Base-by-base conservation (phyloP, 495 filamentous ascomycete species). In the Aspergillus bertholletiae region DNA sequence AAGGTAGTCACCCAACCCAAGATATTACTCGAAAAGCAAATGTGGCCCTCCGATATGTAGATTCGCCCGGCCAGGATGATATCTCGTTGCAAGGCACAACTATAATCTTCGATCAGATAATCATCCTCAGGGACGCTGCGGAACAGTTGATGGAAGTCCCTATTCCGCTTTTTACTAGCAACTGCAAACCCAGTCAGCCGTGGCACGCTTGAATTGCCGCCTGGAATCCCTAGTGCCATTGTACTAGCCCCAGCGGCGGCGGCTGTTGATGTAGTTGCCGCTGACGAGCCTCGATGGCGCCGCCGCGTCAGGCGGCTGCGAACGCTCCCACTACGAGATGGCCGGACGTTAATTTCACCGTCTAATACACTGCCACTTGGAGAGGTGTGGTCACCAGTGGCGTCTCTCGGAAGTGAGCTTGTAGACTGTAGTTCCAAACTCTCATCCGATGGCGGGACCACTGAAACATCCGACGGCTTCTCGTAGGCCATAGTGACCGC, bases 21-120 rank as follows among this genome's bases (percentile, higher is more conserved):
- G 48, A 99, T 99, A 65, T 99, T 99, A 70, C 94, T 97, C 55
- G 92, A 95, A 72, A 99, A 99, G 74, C 94, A 99, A 32, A 99
- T 86, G 60, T 99, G 92, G 5, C 92, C 91, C 71, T 99, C 94
- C 0, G 93, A 97, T 26, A 99, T 87, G 62, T 99, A 99, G 13
- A 99, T 80, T 35, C 94, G 83, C 2, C 94, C 94, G 58, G 96
- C 93, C 11, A 95, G 81, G 41, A 99, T 86, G 54, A 99, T 99
- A 65, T 99, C 94, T 49, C 90, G 84, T 67, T 99, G 94, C 17
- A 99, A 69, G 15, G 94, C 94, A 64, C 92, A 96, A 64, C 95
- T 96, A 67, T 97, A 99, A 69, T 99, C 94, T 65, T 99, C 94
- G 55, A 99, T 97, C 11, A 99, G 78, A 59, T 94, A 97, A 67